Evolutionary conservation across 768 basidiomycete species (phyloP), one percentile per base, ranked within the genome.

Genomic region (Phylloporus sp.): DNA sequence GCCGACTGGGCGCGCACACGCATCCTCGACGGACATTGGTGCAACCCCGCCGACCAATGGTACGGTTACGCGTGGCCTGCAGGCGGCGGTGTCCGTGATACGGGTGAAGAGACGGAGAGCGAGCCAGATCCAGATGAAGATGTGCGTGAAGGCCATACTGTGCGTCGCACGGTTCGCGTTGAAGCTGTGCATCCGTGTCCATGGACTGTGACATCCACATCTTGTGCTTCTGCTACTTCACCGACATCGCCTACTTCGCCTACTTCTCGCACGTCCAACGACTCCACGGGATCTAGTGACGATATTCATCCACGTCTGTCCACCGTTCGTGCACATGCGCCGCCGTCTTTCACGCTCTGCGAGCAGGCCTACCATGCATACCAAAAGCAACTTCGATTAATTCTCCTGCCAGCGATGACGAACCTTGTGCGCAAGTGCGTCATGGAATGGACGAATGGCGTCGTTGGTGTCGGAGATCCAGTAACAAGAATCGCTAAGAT

Each of bases 1-100:
- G 73, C 76, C 12, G 86, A 87, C 56, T 89, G 86, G 85, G 85
- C 85, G 6, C 74, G 88, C 29, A 76, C 73, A 20, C 71, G 87
- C 42, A 83, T 91, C 43, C 67, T 90, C 18, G 87, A 91, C 49
- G 88, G 88, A 3, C 77, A 81, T 58, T 91, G 88, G 88, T 67
- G 83, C 39, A 84, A 78, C 45, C 88, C 88, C 10, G 85, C 82
- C 0, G 88, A 91, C 63, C 74, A 80, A 41, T 88, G 79, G 78
- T 86, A 81, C 45, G 67, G 70, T 10, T 63, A 75, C 69, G 51
- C 73, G 63, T 27, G 78, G 76, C 47, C 72, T 66, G 57, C 69
- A 65, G 49, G 62, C 52, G 45, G 70, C 51, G 39, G 75, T 73
- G 52, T 65, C 50, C 53, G 60, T 40, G 66, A 58, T 23, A 49